Evolutionary conservation across 2,329 filamentous ascomycete genomes (phyloP).

Genomic region (Alternaria triticimaculans): DNA sequence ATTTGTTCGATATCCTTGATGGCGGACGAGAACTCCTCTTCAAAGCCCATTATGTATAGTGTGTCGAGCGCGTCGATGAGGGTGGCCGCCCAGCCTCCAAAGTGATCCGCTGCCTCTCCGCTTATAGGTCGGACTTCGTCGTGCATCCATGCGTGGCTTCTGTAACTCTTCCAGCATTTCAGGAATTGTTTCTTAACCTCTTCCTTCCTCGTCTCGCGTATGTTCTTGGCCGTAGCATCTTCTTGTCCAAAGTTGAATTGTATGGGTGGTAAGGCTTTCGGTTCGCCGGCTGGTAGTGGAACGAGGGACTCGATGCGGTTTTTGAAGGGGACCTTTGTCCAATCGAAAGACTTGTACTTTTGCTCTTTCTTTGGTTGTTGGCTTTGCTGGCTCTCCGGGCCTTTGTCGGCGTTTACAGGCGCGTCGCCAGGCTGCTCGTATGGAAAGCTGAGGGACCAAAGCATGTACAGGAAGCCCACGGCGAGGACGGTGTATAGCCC

Average conservation of each 20-base stretch:
- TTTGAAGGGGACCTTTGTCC: slow-evolving; percentile 50
- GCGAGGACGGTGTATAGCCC: slow-evolving; percentile 44
- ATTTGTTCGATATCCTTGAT: slow-evolving; percentile 53
- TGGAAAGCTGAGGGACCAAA: slow-evolving; percentile 48
- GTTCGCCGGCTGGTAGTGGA: slow-evolving; percentile 48
- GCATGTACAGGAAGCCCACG: slow-evolving; percentile 43
- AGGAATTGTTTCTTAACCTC: slow-evolving; percentile 53
- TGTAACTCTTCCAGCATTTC: slow-evolving; percentile 55
- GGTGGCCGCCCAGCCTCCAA: slow-evolving; percentile 57
- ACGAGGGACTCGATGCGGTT: slow-evolving; percentile 49
- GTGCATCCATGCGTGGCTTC: slow-evolving; percentile 55
- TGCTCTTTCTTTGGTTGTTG: slow-evolving; percentile 9
- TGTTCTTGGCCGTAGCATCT: slow-evolving; percentile 36
- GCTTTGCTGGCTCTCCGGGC: slow-evolving; percentile 19
- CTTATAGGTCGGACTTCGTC: slow-evolving; percentile 57
- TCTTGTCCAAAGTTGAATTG: slow-evolving; percentile 52
- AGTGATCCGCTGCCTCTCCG: slow-evolving; percentile 49
- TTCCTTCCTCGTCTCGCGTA: slow-evolving; percentile 43
- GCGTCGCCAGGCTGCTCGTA: slow-evolving; percentile 25
- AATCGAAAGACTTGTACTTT: slow-evolving; percentile 41
- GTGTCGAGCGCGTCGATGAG: slow-evolving; percentile 56
- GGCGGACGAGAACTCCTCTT: slow-evolving; percentile 56
- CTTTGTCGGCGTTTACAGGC: slow-evolving; percentile 9
- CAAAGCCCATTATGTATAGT: slow-evolving; percentile 56
- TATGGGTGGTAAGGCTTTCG: slow-evolving; percentile 50